Evolutionary conservation across 495 filamentous ascomycete species (phyloP).

Genomic region (Neurospora sp.): DNA sequence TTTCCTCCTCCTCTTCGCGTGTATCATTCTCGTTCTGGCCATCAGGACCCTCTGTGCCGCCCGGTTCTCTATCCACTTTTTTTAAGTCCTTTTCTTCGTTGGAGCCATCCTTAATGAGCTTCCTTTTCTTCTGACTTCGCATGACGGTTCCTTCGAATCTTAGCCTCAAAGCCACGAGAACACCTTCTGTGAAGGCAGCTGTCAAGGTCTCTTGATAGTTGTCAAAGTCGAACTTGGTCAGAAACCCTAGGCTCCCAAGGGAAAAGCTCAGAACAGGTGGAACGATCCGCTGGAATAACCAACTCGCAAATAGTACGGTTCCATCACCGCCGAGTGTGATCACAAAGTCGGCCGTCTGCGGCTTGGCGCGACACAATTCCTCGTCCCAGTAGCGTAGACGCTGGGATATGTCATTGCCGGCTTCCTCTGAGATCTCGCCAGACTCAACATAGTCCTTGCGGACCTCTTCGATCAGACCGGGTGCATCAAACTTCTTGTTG

Average conservation of each 20-base stretch:
- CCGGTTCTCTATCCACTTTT: neutral
- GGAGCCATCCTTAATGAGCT: neutral
- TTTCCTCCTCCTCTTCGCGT: constrained; percentile 15
- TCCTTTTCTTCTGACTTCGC: constrained; percentile 53
- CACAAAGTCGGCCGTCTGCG: constrained; percentile 88
- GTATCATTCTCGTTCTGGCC: constrained; percentile 10
- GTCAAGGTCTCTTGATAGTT: constrained; percentile 59
- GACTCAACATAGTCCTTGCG: constrained; percentile 17
- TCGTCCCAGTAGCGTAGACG: constrained; percentile 77
- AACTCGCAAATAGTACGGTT: constrained; percentile 88
- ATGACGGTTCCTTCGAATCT: constrained; percentile 93
- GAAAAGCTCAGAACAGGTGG: constrained; percentile 89
- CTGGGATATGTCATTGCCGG: constrained; percentile 43
- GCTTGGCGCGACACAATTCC: constrained; percentile 61
- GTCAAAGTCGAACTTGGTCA: constrained; percentile 92
- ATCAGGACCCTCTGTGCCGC: neutral
- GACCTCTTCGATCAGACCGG: constrained; percentile 45
- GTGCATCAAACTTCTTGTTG: constrained; percentile 60
- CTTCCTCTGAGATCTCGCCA: constrained; percentile 16
- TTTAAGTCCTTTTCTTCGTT: constrained; percentile 3
- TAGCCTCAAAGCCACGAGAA: constrained; percentile 78
- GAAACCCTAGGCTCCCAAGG: constrained; percentile 82
- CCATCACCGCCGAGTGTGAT: constrained; percentile 94
- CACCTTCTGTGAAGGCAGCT: constrained; percentile 67
- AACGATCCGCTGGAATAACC: constrained; percentile 95